Evolutionary conservation across 371 early-diverging fungal genomes (phyloP).

Genomic region (Coemansia sp.): DNA sequence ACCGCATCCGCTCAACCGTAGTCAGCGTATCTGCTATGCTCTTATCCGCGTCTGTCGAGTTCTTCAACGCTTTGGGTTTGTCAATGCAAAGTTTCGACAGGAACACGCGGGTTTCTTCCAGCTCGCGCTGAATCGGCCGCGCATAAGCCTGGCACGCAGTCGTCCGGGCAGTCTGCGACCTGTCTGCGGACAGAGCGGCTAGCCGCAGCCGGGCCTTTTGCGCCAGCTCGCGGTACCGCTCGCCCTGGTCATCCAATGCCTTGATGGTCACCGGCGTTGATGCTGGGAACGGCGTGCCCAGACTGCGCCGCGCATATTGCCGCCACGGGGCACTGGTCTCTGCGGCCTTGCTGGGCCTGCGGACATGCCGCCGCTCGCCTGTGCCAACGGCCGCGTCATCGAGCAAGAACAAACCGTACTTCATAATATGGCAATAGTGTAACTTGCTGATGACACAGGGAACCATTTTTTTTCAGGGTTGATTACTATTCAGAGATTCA

Average conservation of each 20-base stretch:
- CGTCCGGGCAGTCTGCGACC: conserved; percentile 8
- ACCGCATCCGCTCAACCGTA: conserved; percentile 31
- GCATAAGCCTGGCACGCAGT: conserved; percentile 24
- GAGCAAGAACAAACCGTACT: neutral
- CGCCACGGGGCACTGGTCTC: conserved; percentile 1
- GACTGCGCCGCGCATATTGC: conserved; percentile 16
- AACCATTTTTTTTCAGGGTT: too few species aligned
- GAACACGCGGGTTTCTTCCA: conserved; percentile 27
- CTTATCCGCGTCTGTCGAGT: conserved; percentile 3
- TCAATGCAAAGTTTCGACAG: conserved; percentile 15
- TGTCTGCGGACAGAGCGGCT: neutral
- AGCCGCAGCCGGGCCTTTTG: conserved; percentile 13
- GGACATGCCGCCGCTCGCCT: neutral
- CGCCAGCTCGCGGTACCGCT: conserved; percentile 25
- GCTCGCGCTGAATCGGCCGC: conserved; percentile 24
- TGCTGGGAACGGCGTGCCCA: conserved; percentile 29
- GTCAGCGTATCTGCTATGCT: conserved; percentile 18
- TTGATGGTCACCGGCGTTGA: conserved; percentile 4
- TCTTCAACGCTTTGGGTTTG: neutral
- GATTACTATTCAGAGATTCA: too few species aligned
- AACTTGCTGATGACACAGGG: neutral
- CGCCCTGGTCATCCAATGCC: conserved; percentile 9
- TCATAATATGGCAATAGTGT: conserved; percentile 1
- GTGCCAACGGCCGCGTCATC: neutral
- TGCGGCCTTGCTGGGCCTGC: neutral